A percentile compares a stretch with the other conserved stretches of the same genome.
Evolutionary conservation across 2,329 filamentous ascomycete species (phyloP).

Genomic region (Talaromyces pinophilus): DNA sequence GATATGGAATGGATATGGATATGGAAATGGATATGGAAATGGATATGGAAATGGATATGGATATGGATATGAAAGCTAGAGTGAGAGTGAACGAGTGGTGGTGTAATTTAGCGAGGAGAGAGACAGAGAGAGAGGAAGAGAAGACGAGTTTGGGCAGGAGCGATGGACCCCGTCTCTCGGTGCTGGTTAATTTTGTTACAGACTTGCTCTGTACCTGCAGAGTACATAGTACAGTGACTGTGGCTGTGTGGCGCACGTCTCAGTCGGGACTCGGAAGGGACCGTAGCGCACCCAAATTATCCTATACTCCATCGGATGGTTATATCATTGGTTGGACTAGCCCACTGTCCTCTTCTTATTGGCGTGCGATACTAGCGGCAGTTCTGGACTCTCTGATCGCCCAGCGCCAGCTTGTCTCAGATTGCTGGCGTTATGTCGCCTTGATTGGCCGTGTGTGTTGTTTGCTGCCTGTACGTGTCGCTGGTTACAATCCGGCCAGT

Average conservation of each 20-base stretch:
- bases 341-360: neutral
- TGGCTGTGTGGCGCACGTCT: slow-evolving; percentile 15
- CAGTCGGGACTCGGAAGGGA: neutral
- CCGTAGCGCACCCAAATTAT: neutral
- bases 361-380: neutral
- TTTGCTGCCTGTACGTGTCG: neutral
- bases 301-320: too few species aligned
- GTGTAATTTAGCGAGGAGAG: neutral
- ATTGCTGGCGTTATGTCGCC: neutral
- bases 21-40: too few species aligned
- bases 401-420: slow-evolving; percentile 14
- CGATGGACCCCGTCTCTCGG: neutral
- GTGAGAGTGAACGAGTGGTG: neutral
- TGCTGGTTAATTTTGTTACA: neutral
- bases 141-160: neutral
- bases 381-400: slow-evolving; percentile 13
- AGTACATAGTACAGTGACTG: neutral
- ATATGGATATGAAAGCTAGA: neutral
- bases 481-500: neutral
- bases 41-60: neutral
- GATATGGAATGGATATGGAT: neutral
- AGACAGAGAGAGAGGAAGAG: neutral
- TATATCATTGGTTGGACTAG: too few species aligned
- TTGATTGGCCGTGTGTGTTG: neutral
- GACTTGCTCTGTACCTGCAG: too few species aligned